Conservation (phyloP, 2,329 filamentous ascomycete genomes). For the Camptophora hylomeconis region DNA sequence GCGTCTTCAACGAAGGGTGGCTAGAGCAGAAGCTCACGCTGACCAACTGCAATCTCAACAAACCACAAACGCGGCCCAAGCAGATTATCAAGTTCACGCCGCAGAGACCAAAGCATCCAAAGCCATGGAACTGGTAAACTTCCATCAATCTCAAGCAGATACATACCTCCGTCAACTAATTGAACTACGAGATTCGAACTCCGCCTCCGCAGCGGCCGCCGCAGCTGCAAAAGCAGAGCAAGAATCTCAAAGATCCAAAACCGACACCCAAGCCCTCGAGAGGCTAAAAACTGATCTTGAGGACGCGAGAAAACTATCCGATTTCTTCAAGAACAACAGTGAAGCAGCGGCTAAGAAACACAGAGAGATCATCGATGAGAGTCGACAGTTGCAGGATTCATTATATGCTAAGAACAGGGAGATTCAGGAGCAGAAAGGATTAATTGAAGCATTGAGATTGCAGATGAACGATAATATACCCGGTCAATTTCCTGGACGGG, state of each 20-base stretch:
- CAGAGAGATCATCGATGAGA: not conserved
- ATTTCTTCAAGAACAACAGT: not conserved
- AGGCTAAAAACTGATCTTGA: not conserved
- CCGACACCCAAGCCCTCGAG: not conserved
- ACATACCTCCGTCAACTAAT: not conserved
- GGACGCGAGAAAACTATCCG: not conserved
- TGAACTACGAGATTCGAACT: not conserved
- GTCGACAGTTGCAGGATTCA: not conserved
- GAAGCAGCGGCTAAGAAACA: not conserved
- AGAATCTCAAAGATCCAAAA: too few relatives aligned
- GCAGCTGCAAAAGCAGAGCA: not conserved
- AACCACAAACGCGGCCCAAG: not conserved
- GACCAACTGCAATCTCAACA: not conserved
- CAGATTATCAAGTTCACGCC: not conserved
- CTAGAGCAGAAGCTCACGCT: not conserved
- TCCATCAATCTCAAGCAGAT: not conserved
- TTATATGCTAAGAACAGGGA: not conserved
- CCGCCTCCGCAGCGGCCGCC: not conserved
- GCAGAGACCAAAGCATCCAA: not conserved
- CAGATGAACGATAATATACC: too few relatives aligned
- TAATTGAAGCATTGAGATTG: not conserved
- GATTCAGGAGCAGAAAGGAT: conserved; percentile 1
- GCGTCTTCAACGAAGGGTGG: too few relatives aligned
- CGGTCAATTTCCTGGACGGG: too few relatives aligned
- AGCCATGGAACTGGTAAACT: not conserved